Base-by-base conservation (phyloP, 768 basidiomycete genomes). In the Myochromella boudieri region DNA sequence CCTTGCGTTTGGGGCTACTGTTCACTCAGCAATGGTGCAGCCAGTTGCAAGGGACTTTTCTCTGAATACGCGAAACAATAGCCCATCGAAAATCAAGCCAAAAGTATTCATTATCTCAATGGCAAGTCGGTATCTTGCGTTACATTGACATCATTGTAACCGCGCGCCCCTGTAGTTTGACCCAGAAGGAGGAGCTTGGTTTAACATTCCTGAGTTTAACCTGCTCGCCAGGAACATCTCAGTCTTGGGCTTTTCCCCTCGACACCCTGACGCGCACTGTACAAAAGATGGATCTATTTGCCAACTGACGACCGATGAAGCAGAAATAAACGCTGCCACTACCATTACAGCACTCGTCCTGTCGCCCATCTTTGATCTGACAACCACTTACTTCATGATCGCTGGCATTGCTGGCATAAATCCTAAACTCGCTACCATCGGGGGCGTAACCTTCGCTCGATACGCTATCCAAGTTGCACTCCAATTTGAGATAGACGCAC, bases 311-410 rank as follows among this genome's bases (percentile, higher is more conserved):
- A 9, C 27, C 25, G 46, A 40, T 3, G 46, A 48, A 18, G 29
- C 34, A 1, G 37, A 44, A 38, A 49, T 44, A 4, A 44, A 40
- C 33, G 42, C 42, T 5, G 42, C 48, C 37, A 26, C 37, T 14
- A 34, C 20, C 22, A 39, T 44, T 17, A 49, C 37, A 15, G 27
- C 48, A 12, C 46, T 48, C 8, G 8, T 25, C 24, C 40, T 48
- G 22, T 48, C 46, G 24, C 46, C 46, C 38, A 33, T 20, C 15
- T 48, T 48, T 21, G 46, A 48, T 40, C 15, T 48, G 22, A 48
- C 46, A 12, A 41, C 11, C n/a, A 48, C 46, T 7, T 39, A 40
- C 10, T 49, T 39, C 36, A 29, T 44, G 24, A 26, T 49, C 28
- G 37, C 48, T 14, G 29, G 42, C 20, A 39, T 44, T 29, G 48